A percentile compares a stretch with the other conserved stretches of the same genome.
phyloP scores from a whole-genome alignment of 1,284 basidiomycete species.

The Rhodotorula glutinis region DNA sequence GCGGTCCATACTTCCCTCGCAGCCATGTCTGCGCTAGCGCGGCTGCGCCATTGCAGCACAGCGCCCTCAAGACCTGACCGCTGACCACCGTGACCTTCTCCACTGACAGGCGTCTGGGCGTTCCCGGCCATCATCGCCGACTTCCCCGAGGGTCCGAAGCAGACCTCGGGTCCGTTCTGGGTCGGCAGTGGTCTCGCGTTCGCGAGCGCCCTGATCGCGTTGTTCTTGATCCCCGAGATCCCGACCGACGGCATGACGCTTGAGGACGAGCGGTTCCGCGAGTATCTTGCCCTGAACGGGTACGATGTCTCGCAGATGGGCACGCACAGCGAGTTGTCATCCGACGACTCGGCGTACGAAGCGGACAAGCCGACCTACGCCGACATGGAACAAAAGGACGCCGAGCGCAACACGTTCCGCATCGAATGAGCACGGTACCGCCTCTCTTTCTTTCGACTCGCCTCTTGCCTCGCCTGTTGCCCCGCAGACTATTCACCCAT shows the following conservation, averaged over 20 bases:
- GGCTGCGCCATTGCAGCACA: too few species aligned
- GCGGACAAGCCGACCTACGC: neutral
- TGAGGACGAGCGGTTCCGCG: slow-evolving; percentile 7
- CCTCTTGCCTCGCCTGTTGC: too few species aligned
- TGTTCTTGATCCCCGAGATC: slow-evolving; percentile 71
- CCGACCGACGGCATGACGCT: neutral
- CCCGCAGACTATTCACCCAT: too few species aligned
- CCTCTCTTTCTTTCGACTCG: neutral
- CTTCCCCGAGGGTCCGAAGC: slow-evolving; percentile 41
- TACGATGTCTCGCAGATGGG: slow-evolving; percentile 22
- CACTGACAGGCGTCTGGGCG: slow-evolving; percentile 10
- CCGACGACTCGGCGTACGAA: neutral
- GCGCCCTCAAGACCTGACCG: neutral
- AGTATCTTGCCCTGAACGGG: slow-evolving; percentile 3
- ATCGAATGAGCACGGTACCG: neutral
- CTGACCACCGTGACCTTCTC: neutral
- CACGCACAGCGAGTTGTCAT: slow-evolving; percentile 1
- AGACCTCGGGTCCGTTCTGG: slow-evolving; percentile 47
- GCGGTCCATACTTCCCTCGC: too few species aligned
- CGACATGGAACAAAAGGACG: neutral
- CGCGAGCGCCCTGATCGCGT: slow-evolving; percentile 70
- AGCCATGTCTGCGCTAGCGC: too few species aligned
- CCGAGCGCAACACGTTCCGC: neutral
- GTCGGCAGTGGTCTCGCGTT: slow-evolving; percentile 54
- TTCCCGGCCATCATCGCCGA: slow-evolving; percentile 25